These are phyloP conservation scores for Rhodotorula sp. DNA, from an alignment of 1,284 basidiomycete species.

Conservation along the genomic window DNA sequence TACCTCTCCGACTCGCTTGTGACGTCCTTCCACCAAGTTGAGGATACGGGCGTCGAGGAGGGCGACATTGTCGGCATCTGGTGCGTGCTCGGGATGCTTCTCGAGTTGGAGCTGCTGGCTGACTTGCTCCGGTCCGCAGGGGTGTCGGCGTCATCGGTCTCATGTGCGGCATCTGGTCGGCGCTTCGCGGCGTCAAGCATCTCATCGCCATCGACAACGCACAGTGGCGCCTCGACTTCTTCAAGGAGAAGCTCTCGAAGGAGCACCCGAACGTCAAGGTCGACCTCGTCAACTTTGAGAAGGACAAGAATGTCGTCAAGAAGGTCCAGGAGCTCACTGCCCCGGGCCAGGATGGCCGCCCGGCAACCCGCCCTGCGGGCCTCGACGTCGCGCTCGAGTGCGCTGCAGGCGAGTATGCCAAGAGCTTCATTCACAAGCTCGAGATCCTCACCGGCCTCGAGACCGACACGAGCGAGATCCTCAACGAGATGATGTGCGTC, in stretches of 20 bases:
- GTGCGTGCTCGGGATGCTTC: constrained; percentile 48
- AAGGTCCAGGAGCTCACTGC: constrained; percentile 43
- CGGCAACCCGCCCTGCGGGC: constrained; percentile 50
- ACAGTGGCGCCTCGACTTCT: constrained; percentile 64
- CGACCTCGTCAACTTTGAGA: constrained; percentile 66
- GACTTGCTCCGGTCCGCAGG: background rate
- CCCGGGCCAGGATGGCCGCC: constrained; percentile 51
- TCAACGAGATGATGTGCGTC: constrained; percentile 61
- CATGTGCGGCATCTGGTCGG: constrained; percentile 56
- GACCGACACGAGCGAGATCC: constrained; percentile 61
- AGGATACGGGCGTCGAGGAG: constrained; percentile 66
- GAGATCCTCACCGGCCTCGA: constrained; percentile 72
- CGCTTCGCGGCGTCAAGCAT: constrained; percentile 68
- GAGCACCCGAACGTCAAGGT: constrained; percentile 53
- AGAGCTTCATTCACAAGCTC: constrained; percentile 60
- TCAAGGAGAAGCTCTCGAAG: constrained; percentile 54
- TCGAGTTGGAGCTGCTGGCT: too few relatives aligned
- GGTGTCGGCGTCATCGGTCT: background rate
- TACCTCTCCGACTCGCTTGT: constrained; percentile 43
- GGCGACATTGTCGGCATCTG: constrained; percentile 69
- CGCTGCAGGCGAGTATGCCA: constrained; percentile 47
- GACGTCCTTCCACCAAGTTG: constrained; percentile 67
- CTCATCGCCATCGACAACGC: constrained; percentile 72
- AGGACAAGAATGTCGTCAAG: constrained; percentile 61
- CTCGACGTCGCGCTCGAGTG: constrained; percentile 65